Percentiles rank a stretch among this genome's conserved stretches.
phyloP scores from a whole-genome alignment of 768 basidiomycete species.

The Crassisporium funariophilum region DNA sequence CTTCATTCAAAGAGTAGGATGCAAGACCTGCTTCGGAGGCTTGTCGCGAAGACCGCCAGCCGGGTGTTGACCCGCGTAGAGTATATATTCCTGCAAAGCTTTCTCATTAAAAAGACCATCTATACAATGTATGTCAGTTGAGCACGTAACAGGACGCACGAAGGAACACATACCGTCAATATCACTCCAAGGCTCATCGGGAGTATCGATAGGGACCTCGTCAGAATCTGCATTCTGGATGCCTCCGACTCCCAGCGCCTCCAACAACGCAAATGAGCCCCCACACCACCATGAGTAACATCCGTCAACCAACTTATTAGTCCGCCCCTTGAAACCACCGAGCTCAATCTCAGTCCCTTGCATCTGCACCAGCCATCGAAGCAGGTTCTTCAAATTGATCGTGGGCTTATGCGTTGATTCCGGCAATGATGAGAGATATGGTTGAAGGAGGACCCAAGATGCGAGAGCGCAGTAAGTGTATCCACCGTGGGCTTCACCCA shows the following conservation, averaged over 20 bases:
- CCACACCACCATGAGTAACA: slow-evolving; percentile 99
- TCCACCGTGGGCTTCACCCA: slow-evolving; percentile 97
- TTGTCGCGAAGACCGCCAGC: slow-evolving; percentile 92
- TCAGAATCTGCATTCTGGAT: slow-evolving; percentile 36
- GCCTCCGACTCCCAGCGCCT: slow-evolving; percentile 52
- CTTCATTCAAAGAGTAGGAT: neutral
- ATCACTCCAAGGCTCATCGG: slow-evolving; percentile 62
- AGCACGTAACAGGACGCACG: neutral
- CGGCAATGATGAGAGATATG: slow-evolving; percentile 41
- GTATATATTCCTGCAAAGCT: slow-evolving; percentile 85
- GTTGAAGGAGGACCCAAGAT: slow-evolving; percentile 76
- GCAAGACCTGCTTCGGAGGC: slow-evolving; percentile 77
- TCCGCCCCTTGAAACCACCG: slow-evolving; percentile 91
- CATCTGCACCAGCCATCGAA: slow-evolving; percentile 85
- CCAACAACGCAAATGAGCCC: slow-evolving; percentile 79
- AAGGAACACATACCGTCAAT: slow-evolving; percentile 48
- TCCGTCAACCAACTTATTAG: slow-evolving; percentile 98
- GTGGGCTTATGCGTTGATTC: slow-evolving; percentile 30
- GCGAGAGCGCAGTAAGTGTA: slow-evolving; percentile 95
- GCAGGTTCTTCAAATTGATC: slow-evolving; percentile 60
- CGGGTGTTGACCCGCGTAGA: slow-evolving; percentile 83
- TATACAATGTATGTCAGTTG: slow-evolving; percentile 13
- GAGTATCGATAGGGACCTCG: slow-evolving; percentile 22
- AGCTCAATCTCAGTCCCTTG: slow-evolving; percentile 83
- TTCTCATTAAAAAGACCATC: slow-evolving; percentile 57